Evolutionary conservation across 139 green algal genomes (phyloP).

Genomic region (Ettlia oleoabundans): DNA sequence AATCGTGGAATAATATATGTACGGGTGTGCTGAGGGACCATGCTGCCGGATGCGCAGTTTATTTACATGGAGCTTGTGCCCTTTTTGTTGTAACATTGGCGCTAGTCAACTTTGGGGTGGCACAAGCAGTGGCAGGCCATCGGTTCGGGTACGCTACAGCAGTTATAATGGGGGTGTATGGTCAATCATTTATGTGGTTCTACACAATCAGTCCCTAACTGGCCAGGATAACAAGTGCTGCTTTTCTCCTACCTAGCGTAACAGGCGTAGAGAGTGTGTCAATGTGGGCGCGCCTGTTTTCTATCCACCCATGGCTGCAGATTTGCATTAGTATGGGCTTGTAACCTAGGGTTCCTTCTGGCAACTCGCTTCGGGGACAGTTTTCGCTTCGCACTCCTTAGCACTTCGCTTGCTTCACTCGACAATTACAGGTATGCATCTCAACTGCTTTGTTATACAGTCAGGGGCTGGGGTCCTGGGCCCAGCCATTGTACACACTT

Average conservation of each 20-base stretch:
- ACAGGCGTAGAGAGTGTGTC: too few relatives aligned
- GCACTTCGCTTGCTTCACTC: conserved; percentile 40
- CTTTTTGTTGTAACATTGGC: background rate
- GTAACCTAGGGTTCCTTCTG: conserved; percentile 60
- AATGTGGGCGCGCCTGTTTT: too few relatives aligned
- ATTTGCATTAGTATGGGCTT: conserved; percentile 54
- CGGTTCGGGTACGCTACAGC: too few relatives aligned
- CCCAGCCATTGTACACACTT: too few relatives aligned
- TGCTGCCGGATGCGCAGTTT: too few relatives aligned
- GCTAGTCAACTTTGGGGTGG: background rate
- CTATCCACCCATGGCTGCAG: too few relatives aligned
- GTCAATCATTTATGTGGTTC: background rate
- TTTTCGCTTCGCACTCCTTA: conserved; percentile 39
- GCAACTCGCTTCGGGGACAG: conserved; percentile 53
- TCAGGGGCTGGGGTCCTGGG: background rate
- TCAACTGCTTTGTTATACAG: background rate
- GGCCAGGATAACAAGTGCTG: too few relatives aligned
- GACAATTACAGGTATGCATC: conserved; percentile 53
- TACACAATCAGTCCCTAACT: background rate
- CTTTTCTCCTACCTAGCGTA: too few relatives aligned
- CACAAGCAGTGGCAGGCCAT: background rate
- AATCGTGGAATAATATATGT: too few relatives aligned
- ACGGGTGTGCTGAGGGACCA: too few relatives aligned
- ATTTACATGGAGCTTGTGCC: background rate
- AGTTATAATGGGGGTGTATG: background rate